Base-by-base conservation (phyloP, 306 rosid species). In the Inga oerstediana region DNA sequence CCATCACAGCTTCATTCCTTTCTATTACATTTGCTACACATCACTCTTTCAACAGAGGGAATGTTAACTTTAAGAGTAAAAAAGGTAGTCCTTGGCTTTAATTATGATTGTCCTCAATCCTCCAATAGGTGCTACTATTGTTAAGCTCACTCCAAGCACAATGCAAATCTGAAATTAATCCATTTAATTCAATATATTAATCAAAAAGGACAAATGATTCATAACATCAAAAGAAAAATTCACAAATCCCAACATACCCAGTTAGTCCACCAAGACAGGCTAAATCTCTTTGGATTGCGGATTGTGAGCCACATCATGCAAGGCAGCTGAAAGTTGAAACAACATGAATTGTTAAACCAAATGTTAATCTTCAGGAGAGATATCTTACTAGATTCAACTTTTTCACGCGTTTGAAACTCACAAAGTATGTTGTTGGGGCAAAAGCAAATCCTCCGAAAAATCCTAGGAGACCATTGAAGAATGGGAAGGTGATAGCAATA, bases 401-500 rank as follows among this genome's bases (percentile, higher is more conserved):
- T 37, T 17, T 17, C 14, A 54, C 48, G 37, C 54, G 12, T 84
- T n/a, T 8, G 8, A 37, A 49, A 59, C 96, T 95, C 88, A 95
- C 98, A 51, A 88, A 95, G 80, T 91, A 95, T 72, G 98, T 85
- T 74, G 98, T 95, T 3, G 98, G 98, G 62, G 98, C 97, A 44
- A 95, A 91, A 64, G 97, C 97, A 79, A 95, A 95, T 72, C 98
- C 98, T 81, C 98, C 99, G 8, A 95, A 92, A 77, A 93, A 92
- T 58, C 88, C 88, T 10, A 92, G 87, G 54, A 92, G 92, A 14
- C 91, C 98, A 45, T 86, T 27, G 30, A 95, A 95, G 87, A 95
- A 95, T 61, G 98, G 98, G 88, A 95, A 93, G 69, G 93, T 88
- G 62, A 93, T 91, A 46, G 58, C 97, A 27, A 90, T 3, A 72